phyloP scores from a whole-genome alignment of 352 stramenopile genomes.

The Phytophthora crassamura region DNA sequence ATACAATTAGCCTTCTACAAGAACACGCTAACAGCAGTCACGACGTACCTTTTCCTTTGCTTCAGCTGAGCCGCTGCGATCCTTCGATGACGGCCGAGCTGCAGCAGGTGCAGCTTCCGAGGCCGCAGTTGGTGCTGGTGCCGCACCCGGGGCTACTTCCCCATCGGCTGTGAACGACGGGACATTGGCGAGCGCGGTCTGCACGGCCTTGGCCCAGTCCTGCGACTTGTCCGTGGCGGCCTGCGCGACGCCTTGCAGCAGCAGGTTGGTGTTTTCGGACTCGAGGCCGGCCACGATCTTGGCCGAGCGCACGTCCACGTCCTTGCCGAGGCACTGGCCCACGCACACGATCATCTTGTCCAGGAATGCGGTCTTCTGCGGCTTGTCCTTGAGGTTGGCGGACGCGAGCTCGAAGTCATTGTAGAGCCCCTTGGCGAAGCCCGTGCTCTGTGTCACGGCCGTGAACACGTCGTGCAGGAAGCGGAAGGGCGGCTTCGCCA shows the following conservation, averaged over 20 bases:
- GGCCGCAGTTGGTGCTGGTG: conserved; percentile 12
- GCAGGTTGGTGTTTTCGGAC: conserved; percentile 85
- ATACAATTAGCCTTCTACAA: not conserved
- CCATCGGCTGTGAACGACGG: conserved; percentile 69
- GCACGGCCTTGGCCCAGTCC: conserved; percentile 72
- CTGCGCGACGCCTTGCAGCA: conserved; percentile 74
- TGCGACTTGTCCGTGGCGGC: conserved; percentile 64
- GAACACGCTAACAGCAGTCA: not conserved
- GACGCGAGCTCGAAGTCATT: conserved; percentile 81
- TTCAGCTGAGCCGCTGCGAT: conserved; percentile 54
- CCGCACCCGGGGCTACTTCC: conserved; percentile 23
- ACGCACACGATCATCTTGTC: conserved; percentile 91
- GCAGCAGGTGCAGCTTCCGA: conserved; percentile 29
- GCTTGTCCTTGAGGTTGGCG: conserved; percentile 88
- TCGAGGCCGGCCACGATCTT: conserved; percentile 90
- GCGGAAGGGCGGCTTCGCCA: conserved; percentile 96
- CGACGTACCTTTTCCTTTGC: conserved; percentile 52
- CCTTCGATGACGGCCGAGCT: conserved; percentile 54
- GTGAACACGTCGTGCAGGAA: conserved; percentile 96
- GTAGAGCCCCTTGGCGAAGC: conserved; percentile 89
- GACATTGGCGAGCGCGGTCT: conserved; percentile 68
- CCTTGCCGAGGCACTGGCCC: conserved; percentile 60
- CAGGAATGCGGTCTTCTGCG: conserved; percentile 86
- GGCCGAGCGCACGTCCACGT: conserved; percentile 77
- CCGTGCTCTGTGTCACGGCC: conserved; percentile 83